Base-by-base conservation (phyloP, 2,329 filamentous ascomycete genomes). In the Phaeoacremonium minimum region DNA sequence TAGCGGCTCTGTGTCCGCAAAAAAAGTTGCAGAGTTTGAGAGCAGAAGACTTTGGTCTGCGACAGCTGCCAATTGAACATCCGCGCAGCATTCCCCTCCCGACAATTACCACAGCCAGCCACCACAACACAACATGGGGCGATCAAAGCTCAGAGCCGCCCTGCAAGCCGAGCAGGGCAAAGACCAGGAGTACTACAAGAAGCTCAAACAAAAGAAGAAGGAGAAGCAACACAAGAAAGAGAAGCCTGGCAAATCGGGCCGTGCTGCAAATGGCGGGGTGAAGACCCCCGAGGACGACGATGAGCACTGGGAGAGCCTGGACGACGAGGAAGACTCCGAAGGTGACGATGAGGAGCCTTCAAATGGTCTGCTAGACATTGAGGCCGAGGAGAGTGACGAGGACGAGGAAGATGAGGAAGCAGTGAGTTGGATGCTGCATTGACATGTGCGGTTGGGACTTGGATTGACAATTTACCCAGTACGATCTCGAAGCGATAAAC, bases 81-180 rank as follows among this genome's bases (percentile, higher is more conserved):
- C n/a, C n/a, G n/a, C n/a, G n/a, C n/a, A n/a, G n/a, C n/a, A n/a
- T n/a, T n/a, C n/a, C n/a, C n/a, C n/a, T n/a, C n/a, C n/a, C n/a
- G n/a, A n/a, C n/a, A n/a, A n/a, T n/a, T n/a, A n/a, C n/a, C n/a
- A n/a, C n/a, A n/a, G n/a, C n/a, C 22, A 26, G n/a, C 22, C 22
- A 26, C 22, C 9, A 26, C 9, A 26, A 26, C n/a, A 26, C 22
- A 11, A 15, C 15, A 50, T 50, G 48, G 46, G 33, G 13, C 41
- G 48, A 53, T 65, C 66, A 52, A 74, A 70, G 46, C 59, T 79
- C 36, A 73, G 71, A 56, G 57, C 71, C 54, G 75, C 75, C 8
- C 58, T 80, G 13, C 67, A 66, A 32, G 70, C 70, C 28, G 70
- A 80, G 33, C 76, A 78, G 53, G 69, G 71, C 30, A 55, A 60